Evolutionary conservation across 805 yeast genomes (phyloP).

Genomic region (Debaryomyces maramus): DNA sequence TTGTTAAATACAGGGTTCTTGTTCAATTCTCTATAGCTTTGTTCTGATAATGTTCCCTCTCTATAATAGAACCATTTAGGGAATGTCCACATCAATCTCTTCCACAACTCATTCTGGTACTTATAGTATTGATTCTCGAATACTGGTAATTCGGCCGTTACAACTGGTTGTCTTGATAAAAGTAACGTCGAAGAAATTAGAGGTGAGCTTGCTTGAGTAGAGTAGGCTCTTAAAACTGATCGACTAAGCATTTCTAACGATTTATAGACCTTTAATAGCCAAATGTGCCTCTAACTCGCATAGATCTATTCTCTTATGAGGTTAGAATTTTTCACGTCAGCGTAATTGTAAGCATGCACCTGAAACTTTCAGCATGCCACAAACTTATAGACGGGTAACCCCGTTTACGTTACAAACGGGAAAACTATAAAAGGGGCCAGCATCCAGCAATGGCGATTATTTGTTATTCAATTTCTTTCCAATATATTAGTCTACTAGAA

Average conservation of each 20-base stretch:
- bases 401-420: not conserved
- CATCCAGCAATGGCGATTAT: not conserved
- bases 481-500: too few relatives aligned
- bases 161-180: constrained; percentile 78
- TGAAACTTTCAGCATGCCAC: not conserved
- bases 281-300: not conserved
- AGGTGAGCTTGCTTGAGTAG: constrained; percentile 11
- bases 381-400: constrained; percentile 3
- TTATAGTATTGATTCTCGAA: constrained; percentile 75
- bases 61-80: constrained; percentile 91
- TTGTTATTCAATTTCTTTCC: too few relatives aligned
- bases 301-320: not conserved
- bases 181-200: constrained; percentile 53
- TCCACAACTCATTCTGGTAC: constrained; percentile 84
- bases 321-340: constrained; percentile 17
- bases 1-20: constrained; percentile 70
- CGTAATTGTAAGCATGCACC: constrained; percentile 12
- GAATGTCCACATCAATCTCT: constrained; percentile 95
- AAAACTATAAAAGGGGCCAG: not conserved
- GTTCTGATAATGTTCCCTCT: constrained; percentile 85
- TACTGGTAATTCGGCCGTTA: constrained; percentile 71
- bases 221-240: constrained; percentile 13
- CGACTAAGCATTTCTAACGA: constrained; percentile 9
- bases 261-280: not conserved
- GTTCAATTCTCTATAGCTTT: constrained; percentile 73